Evolutionary conservation across 306 rosid genomes (phyloP).

Genomic region (Cucurbita pepo): DNA sequence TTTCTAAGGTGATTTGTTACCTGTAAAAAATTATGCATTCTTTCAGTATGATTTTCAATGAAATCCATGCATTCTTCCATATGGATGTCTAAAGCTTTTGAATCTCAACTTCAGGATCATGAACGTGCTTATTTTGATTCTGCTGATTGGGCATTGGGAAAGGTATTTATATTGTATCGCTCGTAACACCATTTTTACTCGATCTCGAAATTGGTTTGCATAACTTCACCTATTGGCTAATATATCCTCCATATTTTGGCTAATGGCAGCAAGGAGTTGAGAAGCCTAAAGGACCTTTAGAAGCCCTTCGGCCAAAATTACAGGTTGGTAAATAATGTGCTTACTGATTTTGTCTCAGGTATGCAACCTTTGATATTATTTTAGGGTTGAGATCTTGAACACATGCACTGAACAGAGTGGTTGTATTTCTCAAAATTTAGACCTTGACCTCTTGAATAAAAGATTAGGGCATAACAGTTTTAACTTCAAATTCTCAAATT

Average conservation of each 20-base stretch:
- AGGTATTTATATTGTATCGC: constrained; percentile 35
- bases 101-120: constrained; percentile 52
- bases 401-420: neutral
- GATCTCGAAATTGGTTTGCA: neutral
- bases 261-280: constrained; percentile 73
- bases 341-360: neutral
- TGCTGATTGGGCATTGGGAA: constrained; percentile 99
- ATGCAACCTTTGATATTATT: neutral
- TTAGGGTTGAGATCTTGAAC: neutral
- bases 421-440: neutral
- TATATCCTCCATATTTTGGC: constrained; percentile 8
- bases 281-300: constrained; percentile 97
- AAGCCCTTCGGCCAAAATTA: constrained; percentile 87
- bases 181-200: neutral
- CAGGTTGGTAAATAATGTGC: constrained; percentile 35
- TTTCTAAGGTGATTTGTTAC: constrained; percentile 49
- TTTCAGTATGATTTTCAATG: neutral
- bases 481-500: neutral
- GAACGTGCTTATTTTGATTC: constrained; percentile 98
- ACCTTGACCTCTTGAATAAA: neutral
- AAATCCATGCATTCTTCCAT: neutral
- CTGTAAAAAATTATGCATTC: neutral
- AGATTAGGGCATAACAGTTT: neutral
- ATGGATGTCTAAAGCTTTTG: constrained; percentile 5
- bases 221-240: neutral